Conservation (phyloP, 495 filamentous ascomycete species). For the Niebla homalea region DNA sequence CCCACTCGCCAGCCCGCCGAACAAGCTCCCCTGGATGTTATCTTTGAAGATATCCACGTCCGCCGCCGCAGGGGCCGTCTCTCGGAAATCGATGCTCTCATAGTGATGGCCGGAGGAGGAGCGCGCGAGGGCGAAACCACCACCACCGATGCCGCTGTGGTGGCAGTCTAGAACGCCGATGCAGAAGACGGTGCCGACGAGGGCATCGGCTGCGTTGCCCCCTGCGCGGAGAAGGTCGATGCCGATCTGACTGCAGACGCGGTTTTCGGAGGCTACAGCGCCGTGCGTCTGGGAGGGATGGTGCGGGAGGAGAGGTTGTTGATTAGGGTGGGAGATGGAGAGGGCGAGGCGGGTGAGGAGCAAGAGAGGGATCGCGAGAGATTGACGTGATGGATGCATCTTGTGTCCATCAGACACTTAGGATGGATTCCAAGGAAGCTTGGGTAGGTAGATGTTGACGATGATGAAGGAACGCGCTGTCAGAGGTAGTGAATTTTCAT, state of each 20-base stretch:
- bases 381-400: no score
- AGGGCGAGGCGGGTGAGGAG: no score
- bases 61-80: constrained; percentile 66
- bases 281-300: constrained; percentile 30
- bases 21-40: constrained; percentile 31
- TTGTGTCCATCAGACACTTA: no score
- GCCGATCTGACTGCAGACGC: constrained; percentile 62
- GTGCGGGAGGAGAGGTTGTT: not conserved
- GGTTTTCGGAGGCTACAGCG: constrained; percentile 65
- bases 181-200: constrained; percentile 58
- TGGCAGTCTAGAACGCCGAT: constrained; percentile 50
- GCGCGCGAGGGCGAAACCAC: constrained; percentile 62
- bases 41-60: constrained; percentile 66
- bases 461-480: no score
- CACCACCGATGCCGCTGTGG: constrained; percentile 76
- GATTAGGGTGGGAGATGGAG: no score
- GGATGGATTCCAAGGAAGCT: no score
- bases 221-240: constrained; percentile 55
- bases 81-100: constrained; percentile 68
- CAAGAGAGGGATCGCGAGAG: no score
- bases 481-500: no score
- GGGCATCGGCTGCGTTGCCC: constrained; percentile 67
- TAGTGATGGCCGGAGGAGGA: constrained; percentile 39
- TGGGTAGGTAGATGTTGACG: no score
- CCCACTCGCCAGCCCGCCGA: constrained; percentile 57